A percentile compares a stretch with the other conserved stretches of the same genome.
phyloP scores from a whole-genome alignment of 2,329 filamentous ascomycete species.

The Arthrinium phaeospermum region DNA sequence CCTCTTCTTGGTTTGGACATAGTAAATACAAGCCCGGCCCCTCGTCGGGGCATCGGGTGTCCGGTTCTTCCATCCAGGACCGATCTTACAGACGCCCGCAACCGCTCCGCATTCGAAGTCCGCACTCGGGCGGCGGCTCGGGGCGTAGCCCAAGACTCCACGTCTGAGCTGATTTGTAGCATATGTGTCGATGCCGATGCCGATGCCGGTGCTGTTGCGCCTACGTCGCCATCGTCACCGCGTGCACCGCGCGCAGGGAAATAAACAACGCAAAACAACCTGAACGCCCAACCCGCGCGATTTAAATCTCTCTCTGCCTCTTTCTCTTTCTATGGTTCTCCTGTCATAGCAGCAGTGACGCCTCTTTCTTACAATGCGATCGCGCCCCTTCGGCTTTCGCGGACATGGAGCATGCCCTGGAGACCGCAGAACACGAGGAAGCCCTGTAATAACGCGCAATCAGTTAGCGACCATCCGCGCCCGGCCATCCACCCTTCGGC shows the following conservation, averaged over 20 bases:
- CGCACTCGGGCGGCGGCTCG: neutral
- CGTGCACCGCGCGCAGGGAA: neutral
- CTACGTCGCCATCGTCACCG: neutral
- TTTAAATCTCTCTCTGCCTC: neutral
- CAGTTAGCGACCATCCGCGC: constrained; percentile 5
- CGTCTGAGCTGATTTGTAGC: neutral
- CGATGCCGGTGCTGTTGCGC: neutral
- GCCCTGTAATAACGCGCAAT: constrained; percentile 55
- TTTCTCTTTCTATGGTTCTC: neutral
- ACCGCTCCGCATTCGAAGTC: neutral
- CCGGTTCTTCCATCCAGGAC: constrained; percentile 3
- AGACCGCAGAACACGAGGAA: constrained; percentile 93
- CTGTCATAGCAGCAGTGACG: neutral
- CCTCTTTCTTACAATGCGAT: constrained; percentile 67
- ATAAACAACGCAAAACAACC: constrained; percentile 16
- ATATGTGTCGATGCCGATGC: neutral
- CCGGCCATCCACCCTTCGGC: neutral
- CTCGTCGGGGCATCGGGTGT: neutral
- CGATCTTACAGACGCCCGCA: neutral
- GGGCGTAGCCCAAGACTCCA: neutral
- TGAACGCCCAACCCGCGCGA: constrained; percentile 18
- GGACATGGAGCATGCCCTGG: constrained; percentile 84
- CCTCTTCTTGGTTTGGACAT: neutral
- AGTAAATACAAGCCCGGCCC: neutral
- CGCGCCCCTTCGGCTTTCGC: constrained; percentile 81